phyloP scores from a whole-genome alignment of 1,284 basidiomycete species.

The Sporisorium graminicola region DNA sequence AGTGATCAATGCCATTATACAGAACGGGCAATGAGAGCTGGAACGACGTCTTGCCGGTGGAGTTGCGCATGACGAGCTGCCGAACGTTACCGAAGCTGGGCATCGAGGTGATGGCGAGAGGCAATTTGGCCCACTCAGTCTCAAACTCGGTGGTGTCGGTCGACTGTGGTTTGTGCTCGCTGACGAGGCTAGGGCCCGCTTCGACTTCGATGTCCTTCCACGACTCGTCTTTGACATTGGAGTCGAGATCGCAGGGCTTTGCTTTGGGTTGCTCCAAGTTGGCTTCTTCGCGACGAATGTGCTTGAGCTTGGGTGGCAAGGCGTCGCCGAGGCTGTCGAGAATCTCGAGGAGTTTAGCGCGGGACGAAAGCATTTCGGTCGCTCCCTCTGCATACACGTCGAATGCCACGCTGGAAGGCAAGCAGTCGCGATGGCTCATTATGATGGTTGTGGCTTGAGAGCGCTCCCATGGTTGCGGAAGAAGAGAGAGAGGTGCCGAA shows the following conservation, averaged over 20 bases:
- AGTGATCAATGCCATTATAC: slow-evolving; percentile 35
- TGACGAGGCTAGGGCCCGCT: slow-evolving; percentile 19
- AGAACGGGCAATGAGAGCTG: slow-evolving; percentile 15
- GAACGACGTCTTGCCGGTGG: slow-evolving; percentile 12
- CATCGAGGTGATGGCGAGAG: slow-evolving; percentile 21
- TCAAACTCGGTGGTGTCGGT: slow-evolving; percentile 24
- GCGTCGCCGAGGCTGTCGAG: slow-evolving; percentile 16
- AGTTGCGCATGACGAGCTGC: slow-evolving; percentile 21
- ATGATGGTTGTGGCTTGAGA: background rate
- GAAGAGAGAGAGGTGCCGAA: background rate
- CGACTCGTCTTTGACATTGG: background rate
- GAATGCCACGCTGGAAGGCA: slow-evolving; percentile 3
- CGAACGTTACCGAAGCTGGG: slow-evolving; percentile 23
- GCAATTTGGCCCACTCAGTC: slow-evolving; percentile 26
- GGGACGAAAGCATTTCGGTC: slow-evolving; percentile 14
- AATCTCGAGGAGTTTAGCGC: slow-evolving; percentile 17
- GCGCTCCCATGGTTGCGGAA: background rate
- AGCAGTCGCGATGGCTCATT: background rate
- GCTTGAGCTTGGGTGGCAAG: slow-evolving; percentile 13
- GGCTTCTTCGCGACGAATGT: slow-evolving; percentile 17
- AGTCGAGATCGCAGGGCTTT: background rate
- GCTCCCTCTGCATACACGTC: slow-evolving; percentile 15
- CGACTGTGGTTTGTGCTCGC: background rate
- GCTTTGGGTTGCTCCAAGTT: background rate
- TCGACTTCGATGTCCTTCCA: background rate